These are phyloP conservation scores for Globisporangium takayamanum DNA, from an alignment of 352 stramenopile species.

Conservation along the genomic window DNA sequence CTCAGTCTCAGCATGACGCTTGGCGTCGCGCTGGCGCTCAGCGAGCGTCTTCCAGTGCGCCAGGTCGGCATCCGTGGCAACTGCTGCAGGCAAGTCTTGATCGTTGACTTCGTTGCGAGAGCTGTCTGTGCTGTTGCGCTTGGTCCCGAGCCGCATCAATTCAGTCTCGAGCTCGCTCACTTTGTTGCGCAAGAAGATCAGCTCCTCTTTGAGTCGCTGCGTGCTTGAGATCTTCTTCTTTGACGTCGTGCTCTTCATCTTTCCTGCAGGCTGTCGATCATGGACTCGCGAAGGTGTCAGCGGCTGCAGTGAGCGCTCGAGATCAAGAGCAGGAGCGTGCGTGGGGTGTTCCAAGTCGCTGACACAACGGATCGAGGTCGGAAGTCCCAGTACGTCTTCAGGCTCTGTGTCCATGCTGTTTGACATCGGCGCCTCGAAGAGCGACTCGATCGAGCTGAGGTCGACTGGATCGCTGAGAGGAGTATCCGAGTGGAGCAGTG, in stretches of 20 bases:
- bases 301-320: neutral
- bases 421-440: neutral
- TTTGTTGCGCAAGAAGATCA: constrained; percentile 9
- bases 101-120: neutral
- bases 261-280: neutral
- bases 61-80: neutral
- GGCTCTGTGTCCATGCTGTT: neutral
- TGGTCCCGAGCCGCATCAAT: neutral
- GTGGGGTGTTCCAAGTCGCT: too few species aligned
- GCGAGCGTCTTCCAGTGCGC: constrained; percentile 5
- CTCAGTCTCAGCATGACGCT: constrained; percentile 5
- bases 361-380: too few species aligned
- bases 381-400: too few species aligned
- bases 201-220: constrained; percentile 11
- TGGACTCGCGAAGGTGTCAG: neutral
- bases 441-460: neutral
- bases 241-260: neutral
- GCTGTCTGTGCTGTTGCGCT: neutral
- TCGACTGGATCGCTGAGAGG: neutral
- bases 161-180: constrained; percentile 5
- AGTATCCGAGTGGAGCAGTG: neutral
- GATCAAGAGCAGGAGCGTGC: neutral
- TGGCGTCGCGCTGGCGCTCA: constrained; percentile 9
- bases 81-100: too few species aligned
- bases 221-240: constrained; percentile 8